These are phyloP conservation scores for Blastobotrys peoriensis DNA, from an alignment of 805 yeast species.

Conservation along the genomic window DNA sequence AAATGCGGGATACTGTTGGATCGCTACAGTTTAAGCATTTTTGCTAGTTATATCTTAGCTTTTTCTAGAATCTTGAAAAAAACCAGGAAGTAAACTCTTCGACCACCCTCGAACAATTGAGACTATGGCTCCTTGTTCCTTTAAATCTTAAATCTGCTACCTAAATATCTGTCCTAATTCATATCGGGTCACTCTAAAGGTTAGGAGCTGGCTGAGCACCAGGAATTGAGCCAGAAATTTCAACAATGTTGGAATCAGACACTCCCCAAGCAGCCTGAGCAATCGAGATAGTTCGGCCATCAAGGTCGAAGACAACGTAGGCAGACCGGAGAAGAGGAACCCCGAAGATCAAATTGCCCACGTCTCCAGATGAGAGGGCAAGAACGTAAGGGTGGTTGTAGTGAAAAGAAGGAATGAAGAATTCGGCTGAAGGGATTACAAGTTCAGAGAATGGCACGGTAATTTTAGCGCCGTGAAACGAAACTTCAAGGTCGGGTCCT, in stretches of 20 bases:
- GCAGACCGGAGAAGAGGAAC: constrained; percentile 57
- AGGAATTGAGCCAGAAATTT: constrained; percentile 15
- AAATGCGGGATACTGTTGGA: too few relatives aligned
- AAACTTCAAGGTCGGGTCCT: constrained; percentile 9
- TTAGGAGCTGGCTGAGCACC: neutral
- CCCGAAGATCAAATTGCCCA: constrained; percentile 37
- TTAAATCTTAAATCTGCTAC: too few relatives aligned
- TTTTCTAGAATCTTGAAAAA: too few relatives aligned
- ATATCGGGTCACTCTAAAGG: too few relatives aligned
- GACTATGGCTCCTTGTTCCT: too few relatives aligned
- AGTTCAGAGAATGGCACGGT: constrained; percentile 23
- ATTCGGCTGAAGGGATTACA: constrained; percentile 10
- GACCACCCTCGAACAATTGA: too few relatives aligned
- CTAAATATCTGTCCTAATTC: too few relatives aligned
- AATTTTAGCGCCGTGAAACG: constrained; percentile 20
- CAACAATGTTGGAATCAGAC: constrained; percentile 20
- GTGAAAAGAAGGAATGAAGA: constrained; percentile 4
- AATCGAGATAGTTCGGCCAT: constrained; percentile 45
- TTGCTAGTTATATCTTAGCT: too few relatives aligned
- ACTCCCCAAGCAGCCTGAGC: constrained; percentile 39
- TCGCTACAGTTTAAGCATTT: too few relatives aligned
- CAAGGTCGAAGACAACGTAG: constrained; percentile 61
- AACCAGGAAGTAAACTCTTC: too few relatives aligned
- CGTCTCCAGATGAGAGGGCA: neutral
- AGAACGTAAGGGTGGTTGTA: constrained; percentile 4